Base-by-base conservation (phyloP, 75 land plant species). In the Chamaecyparis obtusa region DNA sequence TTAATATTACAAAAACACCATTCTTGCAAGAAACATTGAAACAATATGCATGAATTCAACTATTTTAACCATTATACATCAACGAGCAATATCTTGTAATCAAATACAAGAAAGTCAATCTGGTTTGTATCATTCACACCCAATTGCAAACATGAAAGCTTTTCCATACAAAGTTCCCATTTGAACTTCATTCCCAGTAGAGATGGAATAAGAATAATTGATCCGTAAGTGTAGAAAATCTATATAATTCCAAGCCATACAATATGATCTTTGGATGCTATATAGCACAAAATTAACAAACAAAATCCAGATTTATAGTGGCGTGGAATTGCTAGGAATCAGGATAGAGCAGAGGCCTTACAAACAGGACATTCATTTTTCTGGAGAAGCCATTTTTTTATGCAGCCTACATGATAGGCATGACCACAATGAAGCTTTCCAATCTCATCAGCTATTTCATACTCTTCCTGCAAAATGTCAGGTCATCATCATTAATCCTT, bases 291-390 rank as follows among this genome's bases (percentile, higher is more conserved):
- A 41, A 81, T 3, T 5, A 43, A 27, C 30, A 43, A 81, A 81
- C 83, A 44, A 43, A n/a, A 44, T 27, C 32, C 13, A n/a, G 15
- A 46, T 46, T 43, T 81, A 44, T n/a, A 11, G 32, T 46, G 7
- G 13, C 46, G 51, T 3, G 16, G 33, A 27, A 10, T n/a, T n/a
- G 14, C 46, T 81, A 81, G 32, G 41, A 39, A 39, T 39, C 41
- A 39, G 41, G 24, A 27, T 13, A 81, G 46, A n/a, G 90, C 96
- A 69, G 90, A 78, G 21, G 90, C 37, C 88, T 96, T 96, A 87
- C 97, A 96, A n/a, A 95, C 93, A 10, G 97, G 96, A 88, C 97
- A 96, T 36, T 87, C 84, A 85, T 95, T 96, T 87, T 96, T 96
- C 86, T 87, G 91, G 17, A 39, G 78, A 49, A 96, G 95, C 97